A percentile compares a stretch with the other conserved stretches of the same genome.
Evolutionary conservation across 371 early-diverging fungal genomes (phyloP).

Genomic region (Phascolomyces articulosus): DNA sequence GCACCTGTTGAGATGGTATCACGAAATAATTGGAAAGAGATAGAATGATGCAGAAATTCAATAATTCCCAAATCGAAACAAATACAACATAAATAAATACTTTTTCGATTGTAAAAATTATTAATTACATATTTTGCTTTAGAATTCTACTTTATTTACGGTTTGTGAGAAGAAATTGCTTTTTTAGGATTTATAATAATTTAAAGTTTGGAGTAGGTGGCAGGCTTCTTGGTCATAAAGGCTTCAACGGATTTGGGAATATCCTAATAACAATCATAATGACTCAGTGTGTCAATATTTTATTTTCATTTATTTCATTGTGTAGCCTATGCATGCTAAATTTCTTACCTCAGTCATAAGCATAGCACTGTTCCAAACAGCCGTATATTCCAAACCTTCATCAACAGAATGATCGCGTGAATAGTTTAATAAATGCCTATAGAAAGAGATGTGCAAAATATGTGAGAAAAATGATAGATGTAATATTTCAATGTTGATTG

Average conservation of each 20-base stretch:
- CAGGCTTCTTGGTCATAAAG: slow-evolving; percentile 57
- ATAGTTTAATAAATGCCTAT: slow-evolving; percentile 80
- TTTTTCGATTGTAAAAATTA: too few species aligned
- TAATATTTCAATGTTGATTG: neutral
- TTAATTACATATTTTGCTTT: too few species aligned
- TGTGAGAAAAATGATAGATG: neutral
- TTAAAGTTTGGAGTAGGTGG: slow-evolving; percentile 66
- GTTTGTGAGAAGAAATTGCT: too few species aligned
- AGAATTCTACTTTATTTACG: too few species aligned
- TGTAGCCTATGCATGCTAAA: neutral
- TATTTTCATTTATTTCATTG: too few species aligned
- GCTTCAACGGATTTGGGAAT: slow-evolving; percentile 59
- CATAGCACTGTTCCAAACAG: slow-evolving; percentile 87
- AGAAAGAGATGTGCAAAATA: neutral
- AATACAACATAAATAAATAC: too few species aligned
- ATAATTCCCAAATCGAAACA: too few species aligned
- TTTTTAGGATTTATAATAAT: too few species aligned
- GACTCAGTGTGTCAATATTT: neutral
- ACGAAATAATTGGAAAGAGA: too few species aligned
- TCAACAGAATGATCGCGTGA: slow-evolving; percentile 89
- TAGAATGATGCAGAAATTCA: too few species aligned
- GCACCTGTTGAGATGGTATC: too few species aligned
- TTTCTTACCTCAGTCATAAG: slow-evolving; percentile 66
- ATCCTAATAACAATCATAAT: slow-evolving; percentile 35
- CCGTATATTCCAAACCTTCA: slow-evolving; percentile 88